Evolutionary conservation across 345 rosid genomes (phyloP), one percentile per base, ranked within the genome.

Genomic region (Laguncularia racemosa): DNA sequence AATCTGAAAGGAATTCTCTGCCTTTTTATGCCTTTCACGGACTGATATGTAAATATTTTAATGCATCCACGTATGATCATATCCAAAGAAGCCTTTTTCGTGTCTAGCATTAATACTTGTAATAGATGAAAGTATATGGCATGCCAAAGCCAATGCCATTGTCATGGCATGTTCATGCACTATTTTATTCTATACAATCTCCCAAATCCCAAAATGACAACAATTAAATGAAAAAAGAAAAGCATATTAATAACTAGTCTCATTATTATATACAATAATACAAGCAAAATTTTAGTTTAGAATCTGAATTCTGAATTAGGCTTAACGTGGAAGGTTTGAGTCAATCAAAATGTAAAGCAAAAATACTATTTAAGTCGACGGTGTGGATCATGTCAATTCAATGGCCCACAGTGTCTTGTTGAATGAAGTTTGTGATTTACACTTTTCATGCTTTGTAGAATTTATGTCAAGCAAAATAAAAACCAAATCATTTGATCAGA

Each of bases 41-140:
- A 50, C 28, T 38, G 63, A 63, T 61, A 59, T 50, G 56, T 50
- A 43, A 50, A 56, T 43, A 16, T 47, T 63, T 28, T 57, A 73
- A 69, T 72, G 59, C 69, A 72, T 62, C 67, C 60, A 17, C 67
- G 26, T 33, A 64, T 63, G 62, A 70, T 67, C 73, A 68, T 70
- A 73, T 77, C 78, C 52, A 67, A 20, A 48, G 70, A 67, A 64
- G 68, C 50, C 52, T 55, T 64, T 77, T 56, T 33, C 72, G 72
- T 67, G 73, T 70, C 73, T 67, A 17, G 46, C 48, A 64, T 61
- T 18, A 50, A 48, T 53, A 20, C 61, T 61, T 56, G 65, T 53
- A 46, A 67, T 26, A 26, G 28, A 2, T 26, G 28, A 6, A 26
- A 26, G 28, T 2, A 26, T 26, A 26, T 26, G 2, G 28, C 28